Percentiles rank a stretch among this genome's conserved stretches.
phyloP scores from a whole-genome alignment of 345 rosid genomes.

The Ceriops zippeliana region DNA sequence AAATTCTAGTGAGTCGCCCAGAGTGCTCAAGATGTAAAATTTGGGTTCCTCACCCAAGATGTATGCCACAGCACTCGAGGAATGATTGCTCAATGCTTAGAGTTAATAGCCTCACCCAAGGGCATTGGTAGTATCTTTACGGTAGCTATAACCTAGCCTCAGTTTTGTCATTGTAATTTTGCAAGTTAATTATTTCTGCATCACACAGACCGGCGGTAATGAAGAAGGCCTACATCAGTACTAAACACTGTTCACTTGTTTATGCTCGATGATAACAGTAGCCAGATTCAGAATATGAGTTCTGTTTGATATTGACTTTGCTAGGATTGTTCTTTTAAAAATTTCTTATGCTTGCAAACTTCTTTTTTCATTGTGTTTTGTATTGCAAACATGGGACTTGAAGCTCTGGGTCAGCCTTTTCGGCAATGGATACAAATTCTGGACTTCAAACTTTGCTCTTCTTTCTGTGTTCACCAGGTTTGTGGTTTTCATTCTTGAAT shows the following conservation, averaged over 20 bases:
- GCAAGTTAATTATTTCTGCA: no score
- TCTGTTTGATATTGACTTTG: neutral
- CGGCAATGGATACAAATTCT: slow-evolving; percentile 28
- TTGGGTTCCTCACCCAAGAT: no score
- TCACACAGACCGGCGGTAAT: no score
- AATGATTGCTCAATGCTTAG: no score
- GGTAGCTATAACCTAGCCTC: no score
- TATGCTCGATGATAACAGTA: neutral
- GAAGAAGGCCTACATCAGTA: neutral
- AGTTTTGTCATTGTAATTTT: no score
- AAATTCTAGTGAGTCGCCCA: no score
- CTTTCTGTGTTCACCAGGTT: slow-evolving; percentile 31
- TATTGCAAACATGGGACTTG: slow-evolving; percentile 23
- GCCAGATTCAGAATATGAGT: neutral
- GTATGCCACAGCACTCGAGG: no score
- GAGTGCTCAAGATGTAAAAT: no score
- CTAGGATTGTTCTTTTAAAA: slow-evolving; percentile 5
- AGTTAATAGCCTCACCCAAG: no score
- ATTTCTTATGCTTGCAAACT: slow-evolving; percentile 22
- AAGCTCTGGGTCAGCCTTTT: slow-evolving; percentile 27
- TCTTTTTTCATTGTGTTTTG: slow-evolving; percentile 2
- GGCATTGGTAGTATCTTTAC: no score
- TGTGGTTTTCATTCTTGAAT: slow-evolving; percentile 19
- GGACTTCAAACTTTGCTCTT: slow-evolving; percentile 36
- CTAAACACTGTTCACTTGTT: neutral